Evolutionary conservation across 2,329 filamentous ascomycete genomes (phyloP).

Genomic region (Apiospora kogelbergensis): DNA sequence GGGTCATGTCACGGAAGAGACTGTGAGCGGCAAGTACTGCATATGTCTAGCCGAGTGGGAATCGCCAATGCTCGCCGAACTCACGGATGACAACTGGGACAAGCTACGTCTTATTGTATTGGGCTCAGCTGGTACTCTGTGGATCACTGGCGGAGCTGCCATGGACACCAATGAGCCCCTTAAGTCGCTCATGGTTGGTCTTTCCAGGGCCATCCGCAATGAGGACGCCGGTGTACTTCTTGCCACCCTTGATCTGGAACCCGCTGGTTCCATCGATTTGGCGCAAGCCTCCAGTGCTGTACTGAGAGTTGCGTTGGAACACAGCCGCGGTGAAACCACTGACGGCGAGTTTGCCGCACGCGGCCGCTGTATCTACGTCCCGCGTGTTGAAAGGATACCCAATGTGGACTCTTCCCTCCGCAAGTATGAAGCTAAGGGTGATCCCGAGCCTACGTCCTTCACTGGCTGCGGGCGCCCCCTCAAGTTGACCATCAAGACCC

Average conservation of each 20-base stretch:
- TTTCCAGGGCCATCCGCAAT: slow-evolving; percentile 4
- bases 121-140: neutral
- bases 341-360: neutral
- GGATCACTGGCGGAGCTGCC: slow-evolving; percentile 4
- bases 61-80: neutral
- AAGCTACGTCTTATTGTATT: neutral
- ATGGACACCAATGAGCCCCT: slow-evolving; percentile 4
- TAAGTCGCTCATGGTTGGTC: neutral
- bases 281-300: neutral
- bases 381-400: neutral
- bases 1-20: neutral
- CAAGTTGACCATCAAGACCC: slow-evolving; percentile 32
- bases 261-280: neutral
- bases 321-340: neutral
- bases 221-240: slow-evolving; percentile 6
- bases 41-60: neutral
- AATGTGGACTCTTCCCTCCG: neutral
- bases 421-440: neutral
- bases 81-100: neutral
- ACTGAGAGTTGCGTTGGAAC: neutral
- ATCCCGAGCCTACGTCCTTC: neutral
- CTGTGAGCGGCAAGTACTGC: neutral
- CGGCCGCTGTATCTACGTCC: neutral
- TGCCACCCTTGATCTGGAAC: neutral
- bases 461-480: neutral